Evolutionary conservation across 768 basidiomycete species (phyloP).

Genomic region (Termitomyces heimii): DNA sequence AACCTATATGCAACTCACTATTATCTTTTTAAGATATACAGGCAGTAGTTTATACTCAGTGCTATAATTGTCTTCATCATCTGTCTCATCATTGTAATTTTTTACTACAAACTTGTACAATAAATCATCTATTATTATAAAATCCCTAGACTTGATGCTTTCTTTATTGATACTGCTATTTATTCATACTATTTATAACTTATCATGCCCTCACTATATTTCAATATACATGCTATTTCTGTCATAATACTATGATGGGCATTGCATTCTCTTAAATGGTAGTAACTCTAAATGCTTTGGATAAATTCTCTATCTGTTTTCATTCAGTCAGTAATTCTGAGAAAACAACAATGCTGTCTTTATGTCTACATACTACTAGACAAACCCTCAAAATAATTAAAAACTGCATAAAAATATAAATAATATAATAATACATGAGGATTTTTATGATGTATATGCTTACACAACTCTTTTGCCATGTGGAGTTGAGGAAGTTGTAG

Average conservation of each 20-base stretch:
- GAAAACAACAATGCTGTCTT: not conserved
- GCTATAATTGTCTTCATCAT: constrained; percentile 77
- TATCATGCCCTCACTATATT: too few relatives aligned
- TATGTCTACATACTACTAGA: constrained; percentile 15
- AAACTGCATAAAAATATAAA: constrained; percentile 45
- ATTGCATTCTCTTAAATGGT: too few relatives aligned
- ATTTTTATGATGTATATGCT: constrained; percentile 64
- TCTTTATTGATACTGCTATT: not conserved
- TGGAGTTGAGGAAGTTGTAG: constrained; percentile 61
- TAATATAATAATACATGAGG: constrained; percentile 38
- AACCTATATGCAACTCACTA: too few relatives aligned
- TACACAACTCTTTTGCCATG: constrained; percentile 31
- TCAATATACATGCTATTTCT: too few relatives aligned
- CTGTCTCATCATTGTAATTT: constrained; percentile 63
- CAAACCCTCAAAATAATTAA: constrained; percentile 32
- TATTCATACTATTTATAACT: not conserved
- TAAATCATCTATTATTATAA: too few relatives aligned
- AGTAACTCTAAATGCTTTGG: not conserved
- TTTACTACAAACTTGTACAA: constrained; percentile 51
- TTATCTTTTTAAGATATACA: constrained; percentile 77
- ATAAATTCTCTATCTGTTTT: constrained; percentile 31
- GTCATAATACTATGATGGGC: too few relatives aligned
- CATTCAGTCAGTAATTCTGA: constrained; percentile 35
- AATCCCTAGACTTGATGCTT: too few relatives aligned
- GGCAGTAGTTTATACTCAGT: constrained; percentile 76